Evolutionary conservation across 306 rosid species (phyloP).

Genomic region (Castanea crenata): DNA sequence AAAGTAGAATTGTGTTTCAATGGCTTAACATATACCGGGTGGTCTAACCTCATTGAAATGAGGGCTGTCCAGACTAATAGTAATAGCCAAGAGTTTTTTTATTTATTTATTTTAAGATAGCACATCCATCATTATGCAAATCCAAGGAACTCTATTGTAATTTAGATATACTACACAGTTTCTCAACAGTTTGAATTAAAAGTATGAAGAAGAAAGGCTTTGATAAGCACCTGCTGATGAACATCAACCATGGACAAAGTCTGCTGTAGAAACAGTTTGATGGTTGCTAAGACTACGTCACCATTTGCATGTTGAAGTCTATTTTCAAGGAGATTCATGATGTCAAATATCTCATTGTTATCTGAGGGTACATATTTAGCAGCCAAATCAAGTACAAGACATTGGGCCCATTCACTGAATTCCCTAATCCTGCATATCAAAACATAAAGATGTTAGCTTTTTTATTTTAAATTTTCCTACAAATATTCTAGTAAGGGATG

Average conservation of each 20-base stretch:
- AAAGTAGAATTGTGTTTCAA: not conserved
- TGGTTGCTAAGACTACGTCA: constrained; percentile 95
- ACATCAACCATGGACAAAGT: constrained; percentile 97
- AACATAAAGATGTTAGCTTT: constrained; percentile 16
- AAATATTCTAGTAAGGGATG: not conserved
- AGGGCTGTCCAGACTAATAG: constrained; percentile 19
- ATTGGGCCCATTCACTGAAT: constrained; percentile 97
- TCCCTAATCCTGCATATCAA: constrained; percentile 73
- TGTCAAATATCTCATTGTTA: constrained; percentile 85
- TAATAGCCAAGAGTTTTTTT: not conserved
- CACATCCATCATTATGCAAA: not conserved
- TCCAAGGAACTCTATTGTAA: not conserved
- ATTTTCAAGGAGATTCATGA: constrained; percentile 98
- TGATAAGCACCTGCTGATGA: constrained; percentile 85
- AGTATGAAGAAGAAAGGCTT: constrained; percentile 5
- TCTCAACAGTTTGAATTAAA: constrained; percentile 3
- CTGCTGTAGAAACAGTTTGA: constrained; percentile 88
- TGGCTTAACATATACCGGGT: not conserved
- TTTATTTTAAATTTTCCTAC: not conserved
- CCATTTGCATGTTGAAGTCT: constrained; percentile 99
- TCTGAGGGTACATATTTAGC: constrained; percentile 87
- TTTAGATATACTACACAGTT: not conserved
- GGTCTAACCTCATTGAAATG: constrained; percentile 2
- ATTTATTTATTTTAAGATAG: not conserved
- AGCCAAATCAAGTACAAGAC: constrained; percentile 84